Base-by-base conservation (phyloP, 306 rosid species). In the Hippophae rhamnoides region DNA sequence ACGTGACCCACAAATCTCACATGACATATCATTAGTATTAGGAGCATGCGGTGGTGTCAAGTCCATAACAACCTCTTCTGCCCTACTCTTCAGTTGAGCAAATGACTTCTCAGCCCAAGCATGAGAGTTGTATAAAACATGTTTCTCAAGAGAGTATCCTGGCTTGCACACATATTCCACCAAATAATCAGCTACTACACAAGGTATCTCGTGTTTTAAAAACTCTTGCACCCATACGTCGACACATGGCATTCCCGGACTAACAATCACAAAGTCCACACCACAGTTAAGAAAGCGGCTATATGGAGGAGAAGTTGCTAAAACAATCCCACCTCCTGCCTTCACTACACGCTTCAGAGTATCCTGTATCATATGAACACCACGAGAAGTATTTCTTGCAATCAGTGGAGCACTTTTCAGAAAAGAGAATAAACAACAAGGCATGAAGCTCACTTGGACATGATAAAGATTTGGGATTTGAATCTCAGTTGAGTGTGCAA, bases 231-330 rank as follows among this genome's bases (percentile, higher is more conserved):
- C 84, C 99, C 99, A 88, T 59, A 70, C 0, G 60, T 92, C 99
- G 8, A 72, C 96, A 62, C 73, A 84, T 26, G 94, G 88, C 86
- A 88, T 85, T 50, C 90, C 90, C 5, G 88, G 95, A 74, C 86
- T 71, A 65, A 88, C 76, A 43, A 92, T 65, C 47, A 93, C 99
- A 53, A 80, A 88, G 71, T 92, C 99, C 40, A 83, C 59, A 47
- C 75, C 85, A 0, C 73, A 73, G 41, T 70, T 57, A 25, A 92
- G 85, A 77, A 88, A 86, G 58, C 88, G 89, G 13, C 80, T 78
- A 56, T 88, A 92, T 25, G 99, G 96, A 49, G 99, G 99, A 63
- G 85, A 86, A n/a, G 99, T 88, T 49, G 95, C 99, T 56, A 92
- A 67, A 63, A 92, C 64, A 18, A 70, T 82, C 59, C 99, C 99